These are phyloP conservation scores for Trametes sp. DNA, from an alignment of 1,284 basidiomycete species.

Conservation along the genomic window DNA sequence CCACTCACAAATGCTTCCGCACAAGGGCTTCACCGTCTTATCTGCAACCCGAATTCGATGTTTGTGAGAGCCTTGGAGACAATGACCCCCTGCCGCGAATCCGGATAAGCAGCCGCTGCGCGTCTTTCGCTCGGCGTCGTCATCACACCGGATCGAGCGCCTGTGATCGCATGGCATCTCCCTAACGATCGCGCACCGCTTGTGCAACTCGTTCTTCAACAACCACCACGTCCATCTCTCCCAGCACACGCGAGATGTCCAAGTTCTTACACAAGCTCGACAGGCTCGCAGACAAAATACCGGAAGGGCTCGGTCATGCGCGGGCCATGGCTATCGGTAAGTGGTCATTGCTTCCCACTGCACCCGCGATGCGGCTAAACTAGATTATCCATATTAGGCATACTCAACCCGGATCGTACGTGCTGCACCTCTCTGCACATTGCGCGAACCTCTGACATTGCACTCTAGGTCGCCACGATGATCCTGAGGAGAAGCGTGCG, in stretches of 20 bases:
- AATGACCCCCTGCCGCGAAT: no score
- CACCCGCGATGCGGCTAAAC: not conserved
- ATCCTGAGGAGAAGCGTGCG: conserved; percentile 69
- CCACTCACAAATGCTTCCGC: no score
- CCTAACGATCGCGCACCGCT: conserved; percentile 20
- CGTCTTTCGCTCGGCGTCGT: conserved; percentile 19
- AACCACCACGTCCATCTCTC: conserved; percentile 8
- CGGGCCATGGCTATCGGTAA: conserved; percentile 43
- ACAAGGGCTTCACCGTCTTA: no score
- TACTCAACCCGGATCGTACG: conserved; percentile 67
- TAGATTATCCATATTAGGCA: conserved; percentile 47
- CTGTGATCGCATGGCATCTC: conserved; percentile 15
- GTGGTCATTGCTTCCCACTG: conserved; percentile 8
- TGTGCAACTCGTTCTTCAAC: conserved; percentile 9
- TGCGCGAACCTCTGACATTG: not conserved
- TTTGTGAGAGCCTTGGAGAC: no score
- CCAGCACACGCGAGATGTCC: conserved; percentile 29
- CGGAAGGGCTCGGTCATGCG: conserved; percentile 41
- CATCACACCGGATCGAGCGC: conserved; percentile 14
- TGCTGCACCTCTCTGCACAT: conserved; percentile 1
- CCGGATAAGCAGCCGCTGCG: not conserved
- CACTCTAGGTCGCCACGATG: conserved; percentile 75
- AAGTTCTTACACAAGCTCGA: conserved; percentile 36
- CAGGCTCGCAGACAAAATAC: conserved; percentile 36
- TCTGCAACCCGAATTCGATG: no score